A percentile compares a stretch with the other conserved stretches of the same genome.
These are phyloP conservation scores for Verticillium nubilum DNA, from an alignment of 2,329 filamentous ascomycete genomes.

Conservation along the genomic window DNA sequence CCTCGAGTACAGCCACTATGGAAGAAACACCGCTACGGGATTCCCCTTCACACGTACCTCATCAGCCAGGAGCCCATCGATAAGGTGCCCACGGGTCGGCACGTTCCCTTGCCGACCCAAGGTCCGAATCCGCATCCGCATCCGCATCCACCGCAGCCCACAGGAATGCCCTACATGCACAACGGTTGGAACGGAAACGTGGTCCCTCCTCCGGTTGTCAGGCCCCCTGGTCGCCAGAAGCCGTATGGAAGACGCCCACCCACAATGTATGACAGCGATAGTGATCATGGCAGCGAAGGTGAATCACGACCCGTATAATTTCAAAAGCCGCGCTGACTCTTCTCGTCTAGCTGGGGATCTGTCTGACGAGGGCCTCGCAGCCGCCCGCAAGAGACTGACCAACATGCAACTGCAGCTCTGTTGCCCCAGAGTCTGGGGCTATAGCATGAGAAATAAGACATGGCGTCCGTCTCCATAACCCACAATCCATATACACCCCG, in stretches of 20 bases:
- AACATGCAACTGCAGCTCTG: slow-evolving; percentile 12
- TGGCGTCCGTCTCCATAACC: slow-evolving; percentile 22
- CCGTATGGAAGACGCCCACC: no score
- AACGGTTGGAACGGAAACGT: neutral
- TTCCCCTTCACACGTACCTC: slow-evolving; percentile 2
- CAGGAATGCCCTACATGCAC: neutral
- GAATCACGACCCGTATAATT: no score
- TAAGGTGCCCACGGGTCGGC: slow-evolving; percentile 1
- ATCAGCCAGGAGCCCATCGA: slow-evolving; percentile 14
- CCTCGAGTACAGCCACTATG: neutral
- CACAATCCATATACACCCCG: no score
- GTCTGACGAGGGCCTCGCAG: neutral
- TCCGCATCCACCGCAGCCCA: neutral
- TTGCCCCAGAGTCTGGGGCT: slow-evolving; percentile 29
- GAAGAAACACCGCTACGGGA: neutral
- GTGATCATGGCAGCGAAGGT: no score
- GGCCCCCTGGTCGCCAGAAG: neutral
- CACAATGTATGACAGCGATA: neutral
- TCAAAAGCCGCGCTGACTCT: neutral
- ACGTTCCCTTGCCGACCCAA: neutral
- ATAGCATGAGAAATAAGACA: slow-evolving; percentile 37
- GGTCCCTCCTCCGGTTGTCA: neutral
- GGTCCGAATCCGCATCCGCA: no score
- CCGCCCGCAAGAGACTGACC: slow-evolving; percentile 1
- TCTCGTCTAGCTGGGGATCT: neutral